phyloP scores from a whole-genome alignment of 2,329 filamentous ascomycete species.

The Plectosphaerella cucumerina region DNA sequence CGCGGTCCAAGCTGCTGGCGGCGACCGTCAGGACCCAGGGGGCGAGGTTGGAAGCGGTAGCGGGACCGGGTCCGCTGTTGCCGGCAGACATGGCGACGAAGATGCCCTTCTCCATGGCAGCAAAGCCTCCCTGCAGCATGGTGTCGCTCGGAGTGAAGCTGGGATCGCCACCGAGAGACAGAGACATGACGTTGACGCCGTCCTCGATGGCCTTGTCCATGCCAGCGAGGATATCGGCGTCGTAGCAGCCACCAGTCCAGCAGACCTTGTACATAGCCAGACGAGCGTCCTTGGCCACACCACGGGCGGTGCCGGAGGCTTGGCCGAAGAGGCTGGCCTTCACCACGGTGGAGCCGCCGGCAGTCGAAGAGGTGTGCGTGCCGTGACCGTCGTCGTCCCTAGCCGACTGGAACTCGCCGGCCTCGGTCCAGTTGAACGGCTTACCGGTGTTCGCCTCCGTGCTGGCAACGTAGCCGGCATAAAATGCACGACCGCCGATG shows the following conservation, averaged over 20 bases:
- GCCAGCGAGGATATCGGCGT: constrained; percentile 4
- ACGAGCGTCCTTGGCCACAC: constrained; percentile 4
- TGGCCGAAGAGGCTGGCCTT: constrained; percentile 3
- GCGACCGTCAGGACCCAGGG: constrained; percentile 6
- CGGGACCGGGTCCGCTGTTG: not conserved
- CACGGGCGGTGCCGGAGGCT: constrained; percentile 6
- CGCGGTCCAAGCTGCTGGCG: constrained; percentile 8
- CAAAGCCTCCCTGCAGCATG: not conserved
- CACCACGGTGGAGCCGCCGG: not conserved
- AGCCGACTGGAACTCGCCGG: not conserved
- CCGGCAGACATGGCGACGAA: constrained; percentile 2
- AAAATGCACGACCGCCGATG: constrained; percentile 9
- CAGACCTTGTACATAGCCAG: constrained; percentile 8
- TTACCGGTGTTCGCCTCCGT: not conserved
- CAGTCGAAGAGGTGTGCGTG: constrained; percentile 5
- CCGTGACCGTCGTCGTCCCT: constrained; percentile 5
- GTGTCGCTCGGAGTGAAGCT: not conserved
- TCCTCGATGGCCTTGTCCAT: constrained; percentile 8
- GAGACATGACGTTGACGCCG: constrained; percentile 6
- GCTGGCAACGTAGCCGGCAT: constrained; percentile 1
- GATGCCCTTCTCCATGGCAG: constrained; percentile 3
- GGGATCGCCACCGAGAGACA: constrained; percentile 1
- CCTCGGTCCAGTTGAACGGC: constrained; percentile 2
- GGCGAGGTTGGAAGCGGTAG: not conserved
- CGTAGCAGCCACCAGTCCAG: constrained; percentile 1